Conservation (phyloP, 2,329 filamentous ascomycete genomes). For the Fusarium agapanthi region DNA sequence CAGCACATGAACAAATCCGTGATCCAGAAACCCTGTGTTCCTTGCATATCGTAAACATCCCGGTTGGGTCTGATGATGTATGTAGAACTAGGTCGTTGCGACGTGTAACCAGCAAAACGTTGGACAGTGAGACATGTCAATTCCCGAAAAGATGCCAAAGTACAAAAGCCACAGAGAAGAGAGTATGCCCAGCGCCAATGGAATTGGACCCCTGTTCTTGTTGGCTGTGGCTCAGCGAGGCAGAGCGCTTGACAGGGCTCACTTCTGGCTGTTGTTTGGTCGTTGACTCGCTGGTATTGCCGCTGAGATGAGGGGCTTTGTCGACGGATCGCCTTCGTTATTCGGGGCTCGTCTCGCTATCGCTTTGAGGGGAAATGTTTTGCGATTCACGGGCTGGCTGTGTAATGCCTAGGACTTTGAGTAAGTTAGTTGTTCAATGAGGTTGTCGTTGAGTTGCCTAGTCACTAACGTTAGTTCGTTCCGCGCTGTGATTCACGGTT, state of each 20-base stretch:
- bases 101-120: conserved; percentile 25
- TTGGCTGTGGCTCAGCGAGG: conserved; percentile 34
- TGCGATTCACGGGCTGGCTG: conserved; percentile 14
- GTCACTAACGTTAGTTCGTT: background rate
- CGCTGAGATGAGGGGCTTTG: conserved; percentile 12
- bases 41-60: conserved; percentile 5
- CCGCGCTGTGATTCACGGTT: background rate
- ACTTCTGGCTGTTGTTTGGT: conserved; percentile 17
- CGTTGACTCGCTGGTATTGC: conserved; percentile 22
- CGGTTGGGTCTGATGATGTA: conserved; percentile 20
- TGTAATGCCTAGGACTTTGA: conserved; percentile 5
- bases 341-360: conserved; percentile 26
- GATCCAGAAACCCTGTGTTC: background rate
- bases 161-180: background rate
- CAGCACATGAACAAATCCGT: conserved; percentile 20
- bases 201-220: conserved; percentile 6
- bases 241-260: conserved; percentile 20
- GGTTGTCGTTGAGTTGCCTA: conserved; percentile 7
- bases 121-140: conserved; percentile 19
- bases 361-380: background rate
- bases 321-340: conserved; percentile 10
- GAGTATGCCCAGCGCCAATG: conserved; percentile 29
- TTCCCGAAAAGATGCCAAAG: conserved; percentile 5
- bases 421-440: background rate
- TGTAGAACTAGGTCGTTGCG: background rate